Base-by-base conservation (phyloP, 345 rosid genomes). In the Eucalyptus pauciflora region DNA sequence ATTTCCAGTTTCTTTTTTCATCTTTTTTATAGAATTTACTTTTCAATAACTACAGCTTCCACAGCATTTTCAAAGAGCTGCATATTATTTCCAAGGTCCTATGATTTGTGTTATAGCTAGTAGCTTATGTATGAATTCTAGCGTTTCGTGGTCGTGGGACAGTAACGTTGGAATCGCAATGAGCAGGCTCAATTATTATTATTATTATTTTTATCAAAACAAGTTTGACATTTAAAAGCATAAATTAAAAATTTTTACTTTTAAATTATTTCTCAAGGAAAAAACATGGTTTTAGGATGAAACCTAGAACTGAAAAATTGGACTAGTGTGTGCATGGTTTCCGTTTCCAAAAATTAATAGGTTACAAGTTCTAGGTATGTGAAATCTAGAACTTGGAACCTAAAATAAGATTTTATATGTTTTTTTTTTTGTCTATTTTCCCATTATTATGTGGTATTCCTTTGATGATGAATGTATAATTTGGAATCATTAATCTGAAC, bases 401-500 rank as follows among this genome's bases (percentile, higher is more conserved):
- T 18, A 0, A 10, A 56, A 56, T 9, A 24, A 22, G 13, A 24
- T 56, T 24, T 56, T 25, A 24, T 20, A 20, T 20, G 0, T 51
- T 17, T 52, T 18, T 17, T 12, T 50, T 52, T 52, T 52, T 1
- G 4, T 52, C 25, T 3, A 52, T 52, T 52, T 52, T 52, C 25
- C 5, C 2, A 0, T 52, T 20, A 52, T 52, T 24, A 0, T 18
- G 2, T 2, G 2, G 1, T 7, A 52, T 52, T 52, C 10, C 25
- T 52, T 0, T 52, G 0, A 52, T 18, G 10, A 7, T 18, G 0
- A 52, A 52, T 52, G 25, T 20, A 52, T 20, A 52, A 8, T 52
- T 52, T 20, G 0, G 2, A 52, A 52, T 52, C 10, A 7, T 52
- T 52, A 52, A 52, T 52, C 4, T 0, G 10, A 52, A 52, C 58